Percentiles rank a stretch among this genome's conserved stretches.
Conservation (phyloP, 805 yeast genomes). For the Torulaspora quercuum region DNA sequence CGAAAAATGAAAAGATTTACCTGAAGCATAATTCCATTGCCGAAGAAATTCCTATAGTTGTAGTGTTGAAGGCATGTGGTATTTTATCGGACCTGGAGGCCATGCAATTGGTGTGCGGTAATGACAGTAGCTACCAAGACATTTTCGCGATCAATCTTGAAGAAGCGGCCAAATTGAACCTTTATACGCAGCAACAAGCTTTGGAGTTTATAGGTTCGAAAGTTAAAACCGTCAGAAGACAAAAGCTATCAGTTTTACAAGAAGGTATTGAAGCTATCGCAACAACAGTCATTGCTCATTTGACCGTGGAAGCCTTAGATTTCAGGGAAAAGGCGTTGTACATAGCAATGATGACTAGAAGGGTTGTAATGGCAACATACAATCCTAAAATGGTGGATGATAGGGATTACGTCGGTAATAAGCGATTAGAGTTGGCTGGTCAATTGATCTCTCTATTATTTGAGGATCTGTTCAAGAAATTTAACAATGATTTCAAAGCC, state of each 20-base stretch:
- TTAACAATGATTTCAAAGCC: conserved; percentile 90
- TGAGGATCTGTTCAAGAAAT: conserved; percentile 95
- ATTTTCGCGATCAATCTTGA: conserved; percentile 89
- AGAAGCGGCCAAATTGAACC: conserved; percentile 81
- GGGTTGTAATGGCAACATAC: conserved; percentile 93
- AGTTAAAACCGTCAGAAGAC: conserved; percentile 91
- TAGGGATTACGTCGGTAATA: conserved; percentile 97
- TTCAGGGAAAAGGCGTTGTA: conserved; percentile 93
- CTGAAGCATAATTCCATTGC: conserved; percentile 92
- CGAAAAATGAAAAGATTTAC: conserved; percentile 84
- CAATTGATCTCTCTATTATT: conserved; percentile 91
- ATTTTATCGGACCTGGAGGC: conserved; percentile 88
- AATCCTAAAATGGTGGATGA: conserved; percentile 96
- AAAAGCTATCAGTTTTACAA: conserved; percentile 73
- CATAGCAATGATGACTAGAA: conserved; percentile 92
- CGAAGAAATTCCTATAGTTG: conserved; percentile 93
- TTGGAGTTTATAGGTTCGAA: conserved; percentile 84
- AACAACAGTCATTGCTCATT: conserved; percentile 92
- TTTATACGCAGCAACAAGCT: conserved; percentile 91
- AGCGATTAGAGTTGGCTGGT: conserved; percentile 94
- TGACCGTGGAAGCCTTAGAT: conserved; percentile 77
- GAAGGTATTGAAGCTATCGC: conserved; percentile 98
- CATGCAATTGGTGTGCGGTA: conserved; percentile 90
- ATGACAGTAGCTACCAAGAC: conserved; percentile 84
- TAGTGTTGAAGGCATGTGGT: conserved; percentile 93